phyloP scores from a whole-genome alignment of 805 yeast genomes.

The Metschnikowia gelsemii region DNA sequence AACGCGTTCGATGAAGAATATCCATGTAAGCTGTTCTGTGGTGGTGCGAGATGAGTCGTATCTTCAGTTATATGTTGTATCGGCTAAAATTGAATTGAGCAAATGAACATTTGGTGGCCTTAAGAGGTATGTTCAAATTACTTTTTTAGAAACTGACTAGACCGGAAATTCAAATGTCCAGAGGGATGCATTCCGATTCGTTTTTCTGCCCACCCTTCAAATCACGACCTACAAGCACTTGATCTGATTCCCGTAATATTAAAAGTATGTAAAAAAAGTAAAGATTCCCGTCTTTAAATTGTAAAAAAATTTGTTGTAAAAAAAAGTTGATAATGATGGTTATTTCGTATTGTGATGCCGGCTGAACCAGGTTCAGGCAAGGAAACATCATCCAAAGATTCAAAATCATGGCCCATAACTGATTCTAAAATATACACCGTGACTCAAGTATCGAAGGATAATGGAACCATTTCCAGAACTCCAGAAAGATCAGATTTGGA shows the following conservation, averaged over 20 bases:
- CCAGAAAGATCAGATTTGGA: background rate
- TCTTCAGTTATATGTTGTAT: too few species aligned
- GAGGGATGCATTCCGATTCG: background rate
- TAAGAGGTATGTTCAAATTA: too few species aligned
- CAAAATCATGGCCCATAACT: background rate
- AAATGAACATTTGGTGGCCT: too few species aligned
- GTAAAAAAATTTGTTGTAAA: slow-evolving; percentile 12
- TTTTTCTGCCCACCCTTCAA: background rate
- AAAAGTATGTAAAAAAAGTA: slow-evolving; percentile 18
- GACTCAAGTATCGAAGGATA: background rate
- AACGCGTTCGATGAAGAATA: too few species aligned
- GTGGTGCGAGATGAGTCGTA: too few species aligned
- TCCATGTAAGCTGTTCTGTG: too few species aligned
- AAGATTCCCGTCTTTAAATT: slow-evolving; percentile 23
- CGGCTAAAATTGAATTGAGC: too few species aligned
- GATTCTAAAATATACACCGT: background rate
- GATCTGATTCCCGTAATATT: slow-evolving; percentile 23
- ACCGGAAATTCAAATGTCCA: background rate
- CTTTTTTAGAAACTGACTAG: too few species aligned
- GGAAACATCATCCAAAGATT: background rate
- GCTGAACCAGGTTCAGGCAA: background rate
- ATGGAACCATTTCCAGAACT: background rate
- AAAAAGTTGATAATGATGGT: slow-evolving; percentile 20
- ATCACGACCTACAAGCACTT: background rate
- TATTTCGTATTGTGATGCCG: slow-evolving; percentile 2